A percentile compares a stretch with the other conserved stretches of the same genome.
Conservation (phyloP, 139 green algal species). For the Trebouxia sp. region DNA sequence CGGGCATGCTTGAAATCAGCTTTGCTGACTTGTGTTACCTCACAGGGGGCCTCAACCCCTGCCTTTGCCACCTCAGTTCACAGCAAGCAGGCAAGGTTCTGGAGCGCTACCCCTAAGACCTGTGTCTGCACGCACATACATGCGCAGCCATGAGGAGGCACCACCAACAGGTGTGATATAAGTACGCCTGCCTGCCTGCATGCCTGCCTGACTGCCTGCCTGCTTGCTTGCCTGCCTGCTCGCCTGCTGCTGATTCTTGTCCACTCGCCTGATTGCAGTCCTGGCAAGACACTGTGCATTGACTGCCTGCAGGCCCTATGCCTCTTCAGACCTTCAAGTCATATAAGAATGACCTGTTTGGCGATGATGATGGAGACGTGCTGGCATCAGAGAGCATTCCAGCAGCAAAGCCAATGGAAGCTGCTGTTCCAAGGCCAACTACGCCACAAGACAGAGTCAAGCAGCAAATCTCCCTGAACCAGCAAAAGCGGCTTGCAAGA, state of each 20-base stretch:
- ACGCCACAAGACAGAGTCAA: constrained; percentile 26
- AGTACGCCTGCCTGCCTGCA: not conserved
- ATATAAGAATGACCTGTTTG: constrained; percentile 29
- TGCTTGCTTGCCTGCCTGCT: not conserved
- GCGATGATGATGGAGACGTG: constrained; percentile 11
- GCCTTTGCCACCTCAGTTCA: constrained; percentile 1
- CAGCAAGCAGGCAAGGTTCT: constrained; percentile 15
- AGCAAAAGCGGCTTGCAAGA: constrained; percentile 46
- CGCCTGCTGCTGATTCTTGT: not conserved
- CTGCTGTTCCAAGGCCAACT: not conserved
- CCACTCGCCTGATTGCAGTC: not conserved
- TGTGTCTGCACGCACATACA: constrained; percentile 24
- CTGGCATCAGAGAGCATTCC: not conserved
- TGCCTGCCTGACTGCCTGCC: not conserved
- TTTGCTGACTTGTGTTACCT: too few species aligned
- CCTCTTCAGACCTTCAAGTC: constrained; percentile 26
- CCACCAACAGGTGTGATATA: not conserved
- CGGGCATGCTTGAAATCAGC: not conserved
- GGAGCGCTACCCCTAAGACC: not conserved
- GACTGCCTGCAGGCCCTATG: not conserved
- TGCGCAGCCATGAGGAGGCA: constrained; percentile 4
- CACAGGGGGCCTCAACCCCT: constrained; percentile 9
- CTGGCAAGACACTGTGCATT: not conserved
- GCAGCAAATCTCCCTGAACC: constrained; percentile 30
- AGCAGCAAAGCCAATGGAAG: constrained; percentile 13